Conservation (phyloP, 441 rosid species). For the Erysimum cheiri region DNA sequence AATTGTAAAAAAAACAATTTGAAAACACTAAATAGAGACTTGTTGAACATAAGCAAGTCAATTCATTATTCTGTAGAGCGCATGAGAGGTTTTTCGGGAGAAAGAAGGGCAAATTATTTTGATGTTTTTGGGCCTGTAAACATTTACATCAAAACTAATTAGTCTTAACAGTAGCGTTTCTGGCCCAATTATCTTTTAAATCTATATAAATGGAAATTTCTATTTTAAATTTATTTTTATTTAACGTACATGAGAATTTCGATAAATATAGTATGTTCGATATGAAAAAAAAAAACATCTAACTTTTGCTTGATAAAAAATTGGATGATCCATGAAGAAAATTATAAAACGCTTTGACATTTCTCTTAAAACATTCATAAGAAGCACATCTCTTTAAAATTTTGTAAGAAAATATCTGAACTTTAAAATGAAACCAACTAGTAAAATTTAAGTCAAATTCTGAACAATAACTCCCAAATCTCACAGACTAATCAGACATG, state of each 20-base stretch:
- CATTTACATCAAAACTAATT: no score
- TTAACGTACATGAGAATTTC: neutral
- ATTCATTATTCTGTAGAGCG: no score
- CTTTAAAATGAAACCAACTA: neutral
- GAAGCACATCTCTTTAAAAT: neutral
- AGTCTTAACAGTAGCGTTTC: no score
- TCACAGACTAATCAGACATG: constrained; percentile 16
- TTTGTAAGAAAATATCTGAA: constrained; percentile 1
- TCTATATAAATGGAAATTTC: neutral
- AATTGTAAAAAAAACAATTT: no score
- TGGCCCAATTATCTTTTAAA: no score
- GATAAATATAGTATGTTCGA: neutral
- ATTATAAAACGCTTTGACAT: neutral
- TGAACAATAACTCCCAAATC: neutral
- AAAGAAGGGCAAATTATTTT: no score
- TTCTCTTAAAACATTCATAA: neutral
- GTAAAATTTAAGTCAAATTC: neutral
- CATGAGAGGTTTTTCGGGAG: no score
- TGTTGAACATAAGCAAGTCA: no score
- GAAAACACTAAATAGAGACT: no score
- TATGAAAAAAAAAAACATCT: neutral
- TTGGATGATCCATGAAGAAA: neutral
- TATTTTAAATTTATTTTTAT: neutral
- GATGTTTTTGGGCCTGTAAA: no score
- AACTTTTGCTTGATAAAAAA: neutral